Percentiles rank a stretch among this genome's conserved stretches.
Evolutionary conservation across 768 basidiomycete genomes (phyloP).

Genomic region (Rubroboletus pulcherrimus): DNA sequence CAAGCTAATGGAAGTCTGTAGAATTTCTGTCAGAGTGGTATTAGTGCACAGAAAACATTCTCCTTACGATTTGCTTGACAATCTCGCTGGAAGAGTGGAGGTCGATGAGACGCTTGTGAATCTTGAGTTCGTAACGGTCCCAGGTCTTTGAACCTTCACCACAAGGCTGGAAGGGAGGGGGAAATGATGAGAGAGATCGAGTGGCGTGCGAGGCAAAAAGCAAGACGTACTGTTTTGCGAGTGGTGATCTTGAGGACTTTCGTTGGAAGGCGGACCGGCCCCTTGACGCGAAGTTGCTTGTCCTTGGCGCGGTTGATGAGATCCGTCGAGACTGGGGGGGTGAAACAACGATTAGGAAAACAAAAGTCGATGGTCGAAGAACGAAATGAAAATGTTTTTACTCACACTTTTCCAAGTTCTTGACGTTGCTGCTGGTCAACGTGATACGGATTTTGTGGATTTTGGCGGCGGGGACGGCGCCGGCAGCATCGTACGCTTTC

Average conservation of each 20-base stretch:
- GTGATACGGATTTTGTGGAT: constrained; percentile 99
- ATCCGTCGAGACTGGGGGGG: constrained; percentile 77
- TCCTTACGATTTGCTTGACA: constrained; percentile 97
- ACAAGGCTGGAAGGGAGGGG: constrained; percentile 65
- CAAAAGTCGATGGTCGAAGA: not conserved
- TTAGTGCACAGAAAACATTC: not conserved
- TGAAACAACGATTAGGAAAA: not conserved
- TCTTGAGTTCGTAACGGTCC: constrained; percentile 99
- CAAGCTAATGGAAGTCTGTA: constrained; percentile 94
- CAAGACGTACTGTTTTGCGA: constrained; percentile 83
- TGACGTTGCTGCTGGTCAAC: constrained; percentile 95
- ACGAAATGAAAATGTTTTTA: not conserved
- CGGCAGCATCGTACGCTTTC: constrained; percentile 95
- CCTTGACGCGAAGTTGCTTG: constrained; percentile 98
- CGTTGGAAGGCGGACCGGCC: constrained; percentile 97
- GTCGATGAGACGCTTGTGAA: constrained; percentile 99
- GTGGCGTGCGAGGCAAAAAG: not conserved
- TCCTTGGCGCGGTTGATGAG: constrained; percentile 99
- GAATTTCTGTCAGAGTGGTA: constrained; percentile 3
- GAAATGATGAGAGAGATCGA: not conserved
- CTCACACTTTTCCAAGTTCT: constrained; percentile 97
- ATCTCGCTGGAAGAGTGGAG: constrained; percentile 97
- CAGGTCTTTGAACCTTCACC: constrained; percentile 99
- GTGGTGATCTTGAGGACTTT: constrained; percentile 99
- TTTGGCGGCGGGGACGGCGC: constrained; percentile 84